Base-by-base conservation (phyloP, 73 alveolate genomes). In the Tetrahymena borealis region DNA sequence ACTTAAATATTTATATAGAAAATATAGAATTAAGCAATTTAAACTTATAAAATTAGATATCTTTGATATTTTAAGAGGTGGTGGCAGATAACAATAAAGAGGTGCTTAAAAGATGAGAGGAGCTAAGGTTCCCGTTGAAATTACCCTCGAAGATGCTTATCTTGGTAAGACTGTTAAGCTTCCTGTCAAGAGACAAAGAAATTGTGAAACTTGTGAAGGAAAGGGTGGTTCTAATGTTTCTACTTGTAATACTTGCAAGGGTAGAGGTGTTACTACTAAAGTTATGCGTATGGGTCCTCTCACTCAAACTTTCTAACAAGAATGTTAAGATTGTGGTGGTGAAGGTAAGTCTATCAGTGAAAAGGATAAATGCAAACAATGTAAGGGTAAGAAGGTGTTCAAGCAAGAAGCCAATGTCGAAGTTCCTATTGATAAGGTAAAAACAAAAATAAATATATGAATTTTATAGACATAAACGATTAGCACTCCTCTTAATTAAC, bases 291-390 rank as follows among this genome's bases (percentile, higher is more conserved):
- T 97, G 78, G 98, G 97, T 24, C 99, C 98, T 16, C 98, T 98
- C 24, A 96, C 97, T 96, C 90, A 94, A 91, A 91, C 96, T 4
- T 94, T 96, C 60, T 33, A 94, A 78, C 90, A 95, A 33, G 98
- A 96, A 41, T 98, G 99, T 94, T 98, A 97, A 78, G 97, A 96
- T 38, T 98, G 99, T 94, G 91, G 94, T 43, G 99, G 99, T 12
- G 96, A 95, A 93, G 99, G 99, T 78, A 94, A 91, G 42, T 95
- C 91, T 18, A 95, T 96, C 39, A 95, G 94, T 41, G 96, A 92
- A 39, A 94, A 97, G 78, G 97, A 97, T 90, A 98, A 96, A 92
- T 98, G 99, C 97, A 97, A 98, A 92, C 91, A 40, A 43, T 98
- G 99, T 97, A 28, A 91, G 38, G 99, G 99, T 35, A 94, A 96